Evolutionary conservation across 768 basidiomycete species (phyloP), one percentile per base, ranked within the genome.

Genomic region (Royoungia palumana): DNA sequence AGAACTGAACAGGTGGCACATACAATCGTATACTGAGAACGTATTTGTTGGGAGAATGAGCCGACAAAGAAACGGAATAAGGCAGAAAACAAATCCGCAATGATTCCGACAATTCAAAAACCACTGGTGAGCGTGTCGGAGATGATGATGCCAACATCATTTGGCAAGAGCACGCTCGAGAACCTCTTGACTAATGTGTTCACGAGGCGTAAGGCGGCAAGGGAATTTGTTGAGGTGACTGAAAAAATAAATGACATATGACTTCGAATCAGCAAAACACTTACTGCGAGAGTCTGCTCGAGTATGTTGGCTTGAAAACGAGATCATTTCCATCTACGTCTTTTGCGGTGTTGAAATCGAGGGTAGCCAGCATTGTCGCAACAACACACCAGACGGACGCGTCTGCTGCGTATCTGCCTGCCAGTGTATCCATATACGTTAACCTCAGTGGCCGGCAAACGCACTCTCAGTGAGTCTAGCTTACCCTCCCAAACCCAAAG

Each of bases 131-230:
- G n/a, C n/a, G n/a, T n/a, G n/a, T n/a, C n/a, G n/a, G n/a, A 25
- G 24, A 25, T 25, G 4, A 25, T 25, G 5, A 25, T 4, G 24
- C n/a, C n/a, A n/a, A 25, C 5, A 25, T 39, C 44, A 50, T 12
- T 38, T 5, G 7, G 36, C 7, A 0, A 50, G 42, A 37, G 41
- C 22, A n/a, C 42, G 41, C 19, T 51, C 39, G 2, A 55, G 35
- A 38, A 17, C 10, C 10, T 28, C 49, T 38, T 47, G 44, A n/a
- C 19, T 48, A 19, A 45, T 16, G 11, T 50, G 49, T 21, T 46
- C 30, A 5, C 54, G 50, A 27, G 44, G 49, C 12, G 39, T 21
- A 41, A 57, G 40, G 19, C 17, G 28, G 27, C 56, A 57, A 16
- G 56, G 54, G 22, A 51, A 57, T 24, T 35, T 34, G 16, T 30